Percentiles rank a stretch among this genome's conserved stretches.
These are phyloP conservation scores for Peronospora farinosa DNA, from an alignment of 352 stramenopile genomes.

Conservation along the genomic window DNA sequence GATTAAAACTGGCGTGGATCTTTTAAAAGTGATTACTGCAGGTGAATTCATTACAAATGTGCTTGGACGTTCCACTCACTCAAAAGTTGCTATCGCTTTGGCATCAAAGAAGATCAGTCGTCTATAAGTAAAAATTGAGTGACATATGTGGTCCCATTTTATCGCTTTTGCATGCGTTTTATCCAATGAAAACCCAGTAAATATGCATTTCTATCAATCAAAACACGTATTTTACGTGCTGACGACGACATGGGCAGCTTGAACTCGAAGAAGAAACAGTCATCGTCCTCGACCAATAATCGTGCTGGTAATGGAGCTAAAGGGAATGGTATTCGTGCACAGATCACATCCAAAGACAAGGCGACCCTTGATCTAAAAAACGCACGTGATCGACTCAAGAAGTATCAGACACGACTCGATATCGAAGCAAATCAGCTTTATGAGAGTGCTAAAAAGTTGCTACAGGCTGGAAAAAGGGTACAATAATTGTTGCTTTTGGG, in stretches of 20 bases:
- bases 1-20: conserved; percentile 90
- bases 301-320: not conserved
- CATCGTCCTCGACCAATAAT: conserved; percentile 7
- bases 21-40: conserved; percentile 88
- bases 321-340: conserved; percentile 32
- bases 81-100: conserved; percentile 82
- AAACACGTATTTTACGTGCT: not conserved
- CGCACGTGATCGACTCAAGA: conserved; percentile 77
- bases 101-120: conserved; percentile 27
- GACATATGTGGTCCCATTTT: no score
- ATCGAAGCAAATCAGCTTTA: conserved; percentile 75
- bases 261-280: conserved; percentile 50
- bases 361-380: conserved; percentile 87
- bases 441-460: conserved; percentile 67
- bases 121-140: conserved; percentile 9
- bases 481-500: not conserved
- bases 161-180: conserved; percentile 1
- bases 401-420: conserved; percentile 79
- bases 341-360: conserved; percentile 86
- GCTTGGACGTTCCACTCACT: conserved; percentile 70
- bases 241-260: conserved; percentile 38
- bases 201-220: conserved; percentile 21
- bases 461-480: conserved; percentile 64
- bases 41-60: conserved; percentile 86
- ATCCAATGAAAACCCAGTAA: not conserved